Percentiles rank a stretch among this genome's conserved stretches.
These are phyloP conservation scores for Colletotrichum sansevieriae DNA, from an alignment of 2,329 filamentous ascomycete species.

Conservation along the genomic window DNA sequence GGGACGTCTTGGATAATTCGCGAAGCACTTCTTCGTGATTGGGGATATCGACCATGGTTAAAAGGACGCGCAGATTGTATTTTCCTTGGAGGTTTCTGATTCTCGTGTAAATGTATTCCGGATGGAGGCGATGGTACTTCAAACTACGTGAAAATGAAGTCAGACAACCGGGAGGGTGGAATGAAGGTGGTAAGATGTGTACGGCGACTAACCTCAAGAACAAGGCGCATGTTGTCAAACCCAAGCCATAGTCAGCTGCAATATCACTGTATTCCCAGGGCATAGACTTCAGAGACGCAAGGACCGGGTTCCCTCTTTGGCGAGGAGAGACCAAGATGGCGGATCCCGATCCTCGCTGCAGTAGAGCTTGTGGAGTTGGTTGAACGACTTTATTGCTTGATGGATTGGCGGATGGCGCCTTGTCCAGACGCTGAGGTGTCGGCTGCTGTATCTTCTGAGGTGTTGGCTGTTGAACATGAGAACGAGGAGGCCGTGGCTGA, in stretches of 20 bases:
- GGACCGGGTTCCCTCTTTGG: slow-evolving; percentile 94
- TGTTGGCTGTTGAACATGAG: slow-evolving; percentile 54
- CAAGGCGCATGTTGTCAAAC: slow-evolving; percentile 87
- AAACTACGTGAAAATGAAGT: slow-evolving; percentile 61
- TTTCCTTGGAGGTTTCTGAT: slow-evolving; percentile 87
- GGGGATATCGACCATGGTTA: slow-evolving; percentile 94
- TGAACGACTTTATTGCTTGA: slow-evolving; percentile 76
- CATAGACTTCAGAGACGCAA: slow-evolving; percentile 83
- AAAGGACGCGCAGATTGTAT: slow-evolving; percentile 87
- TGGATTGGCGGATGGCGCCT: slow-evolving; percentile 56
- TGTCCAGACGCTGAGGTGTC: slow-evolving; percentile 69
- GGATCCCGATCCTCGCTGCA: slow-evolving; percentile 74
- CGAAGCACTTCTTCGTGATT: slow-evolving; percentile 93
- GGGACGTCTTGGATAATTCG: slow-evolving; percentile 90
- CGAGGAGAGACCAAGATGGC: slow-evolving; percentile 90
- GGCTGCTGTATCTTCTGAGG: slow-evolving; percentile 57
- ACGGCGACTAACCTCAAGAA: slow-evolving; percentile 74
- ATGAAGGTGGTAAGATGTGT: not conserved
- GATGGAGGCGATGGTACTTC: slow-evolving; percentile 97
- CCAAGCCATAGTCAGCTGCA: slow-evolving; percentile 92
- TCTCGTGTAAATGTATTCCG: slow-evolving; percentile 96
- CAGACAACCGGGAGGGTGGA: not conserved
- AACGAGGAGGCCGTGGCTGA: slow-evolving; percentile 42
- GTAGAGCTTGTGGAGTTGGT: slow-evolving; percentile 88
- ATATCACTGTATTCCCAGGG: slow-evolving; percentile 98